Evolutionary conservation across 2,329 filamentous ascomycete genomes (phyloP).

Genomic region (Colletotrichum liaoningense): DNA sequence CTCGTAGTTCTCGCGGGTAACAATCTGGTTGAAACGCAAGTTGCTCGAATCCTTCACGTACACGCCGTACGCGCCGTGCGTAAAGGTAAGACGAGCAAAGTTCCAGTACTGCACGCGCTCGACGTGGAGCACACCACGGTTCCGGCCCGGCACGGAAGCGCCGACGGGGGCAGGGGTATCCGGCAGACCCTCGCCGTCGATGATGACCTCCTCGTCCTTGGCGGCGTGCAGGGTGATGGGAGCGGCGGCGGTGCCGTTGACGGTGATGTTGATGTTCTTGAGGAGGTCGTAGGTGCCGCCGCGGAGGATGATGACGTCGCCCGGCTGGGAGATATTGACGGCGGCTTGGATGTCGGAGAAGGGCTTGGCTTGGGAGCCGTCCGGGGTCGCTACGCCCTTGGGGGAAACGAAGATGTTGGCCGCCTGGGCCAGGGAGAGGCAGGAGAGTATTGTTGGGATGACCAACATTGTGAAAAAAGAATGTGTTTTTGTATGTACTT

Average conservation of each 20-base stretch:
- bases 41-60: slow-evolving; percentile 49
- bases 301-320: slow-evolving; percentile 51
- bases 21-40: slow-evolving; percentile 49
- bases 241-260: slow-evolving; percentile 51
- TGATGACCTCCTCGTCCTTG: slow-evolving; percentile 53
- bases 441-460: slow-evolving; percentile 12
- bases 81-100: slow-evolving; percentile 52
- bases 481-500: not conserved
- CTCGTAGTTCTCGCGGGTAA: slow-evolving; percentile 51
- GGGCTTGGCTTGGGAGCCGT: slow-evolving; percentile 52
- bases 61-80: slow-evolving; percentile 50
- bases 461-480: slow-evolving; percentile 8
- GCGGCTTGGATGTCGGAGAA: slow-evolving; percentile 59
- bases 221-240: slow-evolving; percentile 57
- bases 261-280: slow-evolving; percentile 59
- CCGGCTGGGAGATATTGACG: slow-evolving; percentile 55
- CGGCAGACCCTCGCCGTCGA: slow-evolving; percentile 55
- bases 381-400: slow-evolving; percentile 49
- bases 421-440: slow-evolving; percentile 36
- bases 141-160: slow-evolving; percentile 49
- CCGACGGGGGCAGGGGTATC: slow-evolving; percentile 55
- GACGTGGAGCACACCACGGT: slow-evolving; percentile 60
- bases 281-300: slow-evolving; percentile 53
- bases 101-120: slow-evolving; percentile 45
- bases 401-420: slow-evolving; percentile 58